These are phyloP conservation scores for Gynandropsis gynandra DNA, from an alignment of 345 rosid species.

Conservation along the genomic window DNA sequence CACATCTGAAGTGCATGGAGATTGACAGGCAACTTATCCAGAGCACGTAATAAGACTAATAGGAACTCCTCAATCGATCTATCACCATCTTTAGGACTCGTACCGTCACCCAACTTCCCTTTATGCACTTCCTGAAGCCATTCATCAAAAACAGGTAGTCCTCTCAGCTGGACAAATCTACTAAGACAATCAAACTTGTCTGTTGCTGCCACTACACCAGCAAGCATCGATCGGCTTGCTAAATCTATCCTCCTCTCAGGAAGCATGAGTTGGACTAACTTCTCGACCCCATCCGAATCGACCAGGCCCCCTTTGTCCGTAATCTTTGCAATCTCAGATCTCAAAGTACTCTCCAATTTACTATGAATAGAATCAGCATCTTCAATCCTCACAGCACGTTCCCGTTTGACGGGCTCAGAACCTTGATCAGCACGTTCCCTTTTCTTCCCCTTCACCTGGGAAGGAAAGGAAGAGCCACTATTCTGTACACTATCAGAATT, in stretches of 20 bases:
- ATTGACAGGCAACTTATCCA: constrained; percentile 86
- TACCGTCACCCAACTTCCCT: constrained; percentile 69
- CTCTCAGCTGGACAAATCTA: constrained; percentile 73
- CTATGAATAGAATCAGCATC: constrained; percentile 50
- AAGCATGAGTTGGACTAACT: constrained; percentile 66
- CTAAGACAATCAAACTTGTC: constrained; percentile 74
- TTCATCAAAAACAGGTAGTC: constrained; percentile 79
- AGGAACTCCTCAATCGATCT: constrained; percentile 70
- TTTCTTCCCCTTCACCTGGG: constrained; percentile 83
- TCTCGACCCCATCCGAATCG: constrained; percentile 74
- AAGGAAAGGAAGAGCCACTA: constrained; percentile 42
- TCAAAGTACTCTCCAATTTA: constrained; percentile 50
- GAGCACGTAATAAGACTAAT: constrained; percentile 64
- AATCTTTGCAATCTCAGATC: constrained; percentile 60
- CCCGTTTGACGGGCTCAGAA: constrained; percentile 62
- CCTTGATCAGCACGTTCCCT: constrained; percentile 81
- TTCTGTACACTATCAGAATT: constrained; percentile 59
- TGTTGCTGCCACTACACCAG: constrained; percentile 69
- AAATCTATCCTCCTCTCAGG: constrained; percentile 58
- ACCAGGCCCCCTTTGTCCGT: constrained; percentile 75
- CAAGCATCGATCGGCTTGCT: constrained; percentile 52
- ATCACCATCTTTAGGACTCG: constrained; percentile 57
- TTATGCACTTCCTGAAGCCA: constrained; percentile 96
- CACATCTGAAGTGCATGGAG: constrained; percentile 86
- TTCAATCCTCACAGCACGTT: constrained; percentile 47